Evolutionary conservation across 2,329 filamentous ascomycete species (phyloP).

Genomic region (Colletotrichum sp.): DNA sequence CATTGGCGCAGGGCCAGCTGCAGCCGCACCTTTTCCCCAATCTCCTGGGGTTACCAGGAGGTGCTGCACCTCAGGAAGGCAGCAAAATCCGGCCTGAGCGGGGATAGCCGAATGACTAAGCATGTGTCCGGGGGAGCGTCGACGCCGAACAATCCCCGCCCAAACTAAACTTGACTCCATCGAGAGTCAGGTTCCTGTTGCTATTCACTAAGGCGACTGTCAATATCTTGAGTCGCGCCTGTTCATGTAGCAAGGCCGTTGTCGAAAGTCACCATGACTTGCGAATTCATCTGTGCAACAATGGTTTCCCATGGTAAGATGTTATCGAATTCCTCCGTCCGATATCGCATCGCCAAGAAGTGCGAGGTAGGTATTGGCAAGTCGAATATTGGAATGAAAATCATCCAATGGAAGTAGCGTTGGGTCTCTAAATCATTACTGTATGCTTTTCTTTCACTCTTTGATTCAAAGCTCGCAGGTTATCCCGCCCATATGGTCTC

Average conservation of each 20-base stretch:
- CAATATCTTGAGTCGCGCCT: not conserved
- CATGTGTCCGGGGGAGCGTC: not conserved
- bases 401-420: not conserved
- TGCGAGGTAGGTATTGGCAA: not conserved
- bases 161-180: not conserved
- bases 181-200: not conserved
- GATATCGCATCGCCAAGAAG: not conserved
- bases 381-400: not conserved
- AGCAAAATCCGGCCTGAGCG: not conserved
- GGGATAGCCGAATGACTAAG: conserved; percentile 6
- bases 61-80: not conserved
- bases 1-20: conserved; percentile 14
- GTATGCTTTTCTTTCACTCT: not conserved
- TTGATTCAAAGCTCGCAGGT: not conserved
- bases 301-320: not conserved
- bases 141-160: not conserved
- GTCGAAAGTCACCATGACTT: not conserved
- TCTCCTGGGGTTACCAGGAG: not conserved
- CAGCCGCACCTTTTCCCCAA: conserved; percentile 4
- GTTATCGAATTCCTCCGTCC: not conserved
- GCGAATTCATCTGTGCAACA: not conserved
- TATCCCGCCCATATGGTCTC: not conserved
- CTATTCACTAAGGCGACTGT: not conserved
- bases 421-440: not conserved
- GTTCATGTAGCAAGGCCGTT: not conserved